Evolutionary conservation across 345 rosid species (phyloP), one percentile per base, ranked within the genome.

Genomic region (Salix brachista): DNA sequence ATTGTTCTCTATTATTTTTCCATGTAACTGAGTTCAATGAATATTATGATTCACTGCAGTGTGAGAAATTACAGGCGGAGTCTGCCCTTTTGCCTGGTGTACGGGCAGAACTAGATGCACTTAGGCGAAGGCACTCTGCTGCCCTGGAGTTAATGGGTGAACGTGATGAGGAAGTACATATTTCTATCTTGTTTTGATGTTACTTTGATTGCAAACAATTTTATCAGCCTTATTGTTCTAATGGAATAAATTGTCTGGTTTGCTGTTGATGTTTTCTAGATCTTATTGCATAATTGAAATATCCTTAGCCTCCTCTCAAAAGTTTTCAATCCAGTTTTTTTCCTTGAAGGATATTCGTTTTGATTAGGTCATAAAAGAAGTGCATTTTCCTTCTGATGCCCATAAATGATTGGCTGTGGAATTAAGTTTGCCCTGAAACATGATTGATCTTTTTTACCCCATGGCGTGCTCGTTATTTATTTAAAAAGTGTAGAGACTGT

Each of bases 61-160:
- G 96, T 88, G 99, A 94, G 78, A 96, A 91, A 77, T 81, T 94
- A 81, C 86, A 81, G 74, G 87, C 88, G 32, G 98, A 92, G 78
- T 92, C 98, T 48, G 85, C 87, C 26, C 78, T 71, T 71, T 80
- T 96, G 74, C 97, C 98, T 66, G 91, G 97, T 34, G 77, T 94
- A 77, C 88, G 85, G 68, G 99, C 96, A 70, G 99, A 96, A 87
- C 88, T 94, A 46, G 98, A 96, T 78, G 97, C 96, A 67, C 84
- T 96, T 61, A 91, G 99, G 84, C 86, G 89, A 83, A 89, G 98
- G 81, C 99, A 96, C 84, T 79, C 98, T 25, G 97, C 98, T 77
- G 98, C 99, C 0, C 81, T 96, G 85, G 99, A 96, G 88, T 90
- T 92, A 79, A 96, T 94, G 98, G 99, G 99, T 67, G 99, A 96